A percentile compares a stretch with the other conserved stretches of the same genome.
Evolutionary conservation across 345 rosid species (phyloP).

Genomic region (Syzygium grande): DNA sequence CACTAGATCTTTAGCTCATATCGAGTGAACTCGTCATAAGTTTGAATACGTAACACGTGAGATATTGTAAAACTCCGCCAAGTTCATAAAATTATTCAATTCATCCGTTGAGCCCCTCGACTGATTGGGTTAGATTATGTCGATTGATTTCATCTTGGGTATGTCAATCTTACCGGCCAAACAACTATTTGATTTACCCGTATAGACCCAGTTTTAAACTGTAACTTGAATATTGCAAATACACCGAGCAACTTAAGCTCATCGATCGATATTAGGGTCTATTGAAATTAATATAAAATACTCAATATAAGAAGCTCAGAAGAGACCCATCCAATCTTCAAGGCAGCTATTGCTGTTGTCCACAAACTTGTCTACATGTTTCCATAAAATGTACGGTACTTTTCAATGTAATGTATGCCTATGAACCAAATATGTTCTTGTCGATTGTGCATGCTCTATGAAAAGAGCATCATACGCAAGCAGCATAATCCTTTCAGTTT

Average conservation of each 20-base stretch:
- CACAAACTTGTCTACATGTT: background rate
- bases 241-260: background rate
- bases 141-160: background rate
- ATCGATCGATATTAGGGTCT: background rate
- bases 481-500: background rate
- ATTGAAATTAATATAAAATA: background rate
- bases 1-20: background rate
- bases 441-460: background rate
- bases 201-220: background rate
- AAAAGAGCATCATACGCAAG: background rate
- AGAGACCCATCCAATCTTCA: background rate
- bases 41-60: background rate
- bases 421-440: background rate
- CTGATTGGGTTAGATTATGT: background rate
- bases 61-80: background rate
- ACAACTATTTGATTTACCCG: background rate
- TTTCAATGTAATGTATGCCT: background rate
- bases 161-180: background rate
- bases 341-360: background rate
- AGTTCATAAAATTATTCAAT: background rate
- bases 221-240: background rate
- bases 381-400: background rate
- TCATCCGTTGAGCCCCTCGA: background rate
- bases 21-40: accelerated
- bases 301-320: background rate